Percentiles rank a stretch among this genome's conserved stretches.
phyloP scores from a whole-genome alignment of 225 moss, liverwort and hornwort genomes.

The Rhytidiadelphus loreus region DNA sequence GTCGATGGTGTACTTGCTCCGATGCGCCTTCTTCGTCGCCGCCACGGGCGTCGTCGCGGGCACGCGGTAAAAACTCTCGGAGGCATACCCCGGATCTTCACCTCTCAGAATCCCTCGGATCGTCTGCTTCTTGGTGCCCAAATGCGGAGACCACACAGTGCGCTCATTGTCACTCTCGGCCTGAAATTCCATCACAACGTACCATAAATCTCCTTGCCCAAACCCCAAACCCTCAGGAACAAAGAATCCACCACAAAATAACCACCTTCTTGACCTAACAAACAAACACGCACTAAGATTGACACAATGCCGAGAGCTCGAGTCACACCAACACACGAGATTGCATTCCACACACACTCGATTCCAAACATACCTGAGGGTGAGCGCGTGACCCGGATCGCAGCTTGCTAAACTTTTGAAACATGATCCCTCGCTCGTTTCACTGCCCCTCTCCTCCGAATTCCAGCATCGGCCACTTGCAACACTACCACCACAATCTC shows the following conservation, averaged over 20 bases:
- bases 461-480: neutral
- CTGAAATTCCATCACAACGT: neutral
- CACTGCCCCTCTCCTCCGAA: neutral
- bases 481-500: neutral
- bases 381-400: slow-evolving; percentile 1
- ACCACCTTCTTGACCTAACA: neutral
- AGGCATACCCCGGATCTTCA: neutral
- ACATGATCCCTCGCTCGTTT: slow-evolving; percentile 1
- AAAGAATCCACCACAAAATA: too few species aligned
- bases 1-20: slow-evolving; percentile 20
- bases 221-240: neutral
- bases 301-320: neutral
- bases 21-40: slow-evolving; percentile 9
- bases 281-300: neutral
- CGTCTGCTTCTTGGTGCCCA: neutral
- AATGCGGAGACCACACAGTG: neutral
- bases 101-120: neutral
- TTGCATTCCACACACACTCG: neutral
- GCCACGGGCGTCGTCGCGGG: neutral
- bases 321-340: too few species aligned
- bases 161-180: slow-evolving; percentile 16
- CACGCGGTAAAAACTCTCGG: neutral
- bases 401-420: slow-evolving; percentile 12
- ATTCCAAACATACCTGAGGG: neutral
- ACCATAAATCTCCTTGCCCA: neutral